These are phyloP conservation scores for Tilletia horrida DNA, from an alignment of 1,284 basidiomycete genomes.

Conservation along the genomic window DNA sequence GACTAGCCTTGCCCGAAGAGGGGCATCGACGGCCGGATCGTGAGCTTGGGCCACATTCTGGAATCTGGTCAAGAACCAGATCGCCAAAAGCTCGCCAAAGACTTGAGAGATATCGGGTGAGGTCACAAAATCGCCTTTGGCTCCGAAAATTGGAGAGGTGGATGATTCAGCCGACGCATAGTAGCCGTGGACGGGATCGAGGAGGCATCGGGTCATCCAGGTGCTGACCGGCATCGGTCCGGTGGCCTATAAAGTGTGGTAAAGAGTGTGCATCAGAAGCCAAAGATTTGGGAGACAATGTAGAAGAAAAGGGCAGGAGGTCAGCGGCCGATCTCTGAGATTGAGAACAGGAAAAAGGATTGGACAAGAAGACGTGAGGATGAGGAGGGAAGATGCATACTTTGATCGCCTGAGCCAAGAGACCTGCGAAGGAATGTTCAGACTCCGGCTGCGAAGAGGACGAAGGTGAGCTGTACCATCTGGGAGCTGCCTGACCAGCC, in stretches of 20 bases:
- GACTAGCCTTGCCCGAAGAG: constrained; percentile 67
- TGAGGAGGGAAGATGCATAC: background rate
- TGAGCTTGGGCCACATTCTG: background rate
- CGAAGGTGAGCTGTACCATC: background rate
- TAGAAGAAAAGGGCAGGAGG: too few relatives aligned
- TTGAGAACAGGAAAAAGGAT: background rate
- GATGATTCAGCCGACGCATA: constrained; percentile 28
- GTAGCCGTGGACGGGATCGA: constrained; percentile 52
- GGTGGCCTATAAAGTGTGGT: constrained; percentile 20
- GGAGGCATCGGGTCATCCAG: constrained; percentile 51
- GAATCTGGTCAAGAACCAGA: constrained; percentile 3
- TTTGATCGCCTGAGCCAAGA: constrained; percentile 3
- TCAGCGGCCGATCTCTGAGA: too few relatives aligned
- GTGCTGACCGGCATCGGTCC: constrained; percentile 52
- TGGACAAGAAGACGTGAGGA: background rate
- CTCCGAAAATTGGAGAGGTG: constrained; percentile 61
- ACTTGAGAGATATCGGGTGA: constrained; percentile 94
- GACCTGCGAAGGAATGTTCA: background rate
- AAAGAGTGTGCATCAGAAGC: background rate
- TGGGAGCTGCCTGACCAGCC: too few relatives aligned
- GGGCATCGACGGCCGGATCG: constrained; percentile 55
- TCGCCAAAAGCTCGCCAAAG: constrained; percentile 80
- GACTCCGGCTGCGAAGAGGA: background rate
- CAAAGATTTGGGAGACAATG: background rate
- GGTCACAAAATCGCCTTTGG: constrained; percentile 88